A percentile compares a stretch with the other conserved stretches of the same genome.
These are phyloP conservation scores for Botrytis squamosa DNA, from an alignment of 2,329 filamentous ascomycete genomes.

Conservation along the genomic window DNA sequence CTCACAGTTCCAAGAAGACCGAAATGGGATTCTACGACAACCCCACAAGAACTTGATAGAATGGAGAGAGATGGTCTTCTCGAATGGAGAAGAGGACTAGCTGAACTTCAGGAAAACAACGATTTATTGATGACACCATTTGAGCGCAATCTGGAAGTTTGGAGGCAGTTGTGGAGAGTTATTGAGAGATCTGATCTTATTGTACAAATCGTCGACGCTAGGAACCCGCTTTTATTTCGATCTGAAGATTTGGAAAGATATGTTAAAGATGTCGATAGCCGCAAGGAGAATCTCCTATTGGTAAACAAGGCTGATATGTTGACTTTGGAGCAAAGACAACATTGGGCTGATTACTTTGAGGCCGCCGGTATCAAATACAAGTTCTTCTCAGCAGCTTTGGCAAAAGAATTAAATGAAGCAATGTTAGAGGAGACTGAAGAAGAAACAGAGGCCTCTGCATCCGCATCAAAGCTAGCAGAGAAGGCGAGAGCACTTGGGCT, in stretches of 20 bases:
- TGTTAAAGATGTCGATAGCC: slow-evolving; percentile 85
- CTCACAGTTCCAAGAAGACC: slow-evolving; percentile 89
- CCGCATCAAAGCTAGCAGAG: slow-evolving; percentile 31
- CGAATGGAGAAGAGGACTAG: slow-evolving; percentile 84
- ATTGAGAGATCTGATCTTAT: slow-evolving; percentile 95
- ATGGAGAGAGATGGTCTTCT: slow-evolving; percentile 79
- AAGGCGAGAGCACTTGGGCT: slow-evolving; percentile 45
- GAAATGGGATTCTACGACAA: slow-evolving; percentile 83
- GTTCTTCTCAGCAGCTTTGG: slow-evolving; percentile 93
- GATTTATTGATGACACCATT: slow-evolving; percentile 97
- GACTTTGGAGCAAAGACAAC: slow-evolving; percentile 75
- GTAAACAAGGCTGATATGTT: slow-evolving; percentile 99
- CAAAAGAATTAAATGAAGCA: slow-evolving; percentile 83
- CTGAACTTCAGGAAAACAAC: slow-evolving; percentile 89
- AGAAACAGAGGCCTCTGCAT: slow-evolving; percentile 22
- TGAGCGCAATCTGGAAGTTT: slow-evolving; percentile 94
- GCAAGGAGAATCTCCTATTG: slow-evolving; percentile 86
- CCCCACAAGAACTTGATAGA: slow-evolving; percentile 74
- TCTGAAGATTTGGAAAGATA: slow-evolving; percentile 92
- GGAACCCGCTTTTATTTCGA: slow-evolving; percentile 90
- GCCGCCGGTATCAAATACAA: slow-evolving; percentile 80
- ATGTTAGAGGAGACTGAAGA: slow-evolving; percentile 45
- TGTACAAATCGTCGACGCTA: slow-evolving; percentile 96
- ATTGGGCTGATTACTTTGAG: slow-evolving; percentile 86
- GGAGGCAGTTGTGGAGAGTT: slow-evolving; percentile 96